These are phyloP conservation scores for Ceratocystis papillata DNA, from an alignment of 2,329 filamentous ascomycete species.

Conservation along the genomic window DNA sequence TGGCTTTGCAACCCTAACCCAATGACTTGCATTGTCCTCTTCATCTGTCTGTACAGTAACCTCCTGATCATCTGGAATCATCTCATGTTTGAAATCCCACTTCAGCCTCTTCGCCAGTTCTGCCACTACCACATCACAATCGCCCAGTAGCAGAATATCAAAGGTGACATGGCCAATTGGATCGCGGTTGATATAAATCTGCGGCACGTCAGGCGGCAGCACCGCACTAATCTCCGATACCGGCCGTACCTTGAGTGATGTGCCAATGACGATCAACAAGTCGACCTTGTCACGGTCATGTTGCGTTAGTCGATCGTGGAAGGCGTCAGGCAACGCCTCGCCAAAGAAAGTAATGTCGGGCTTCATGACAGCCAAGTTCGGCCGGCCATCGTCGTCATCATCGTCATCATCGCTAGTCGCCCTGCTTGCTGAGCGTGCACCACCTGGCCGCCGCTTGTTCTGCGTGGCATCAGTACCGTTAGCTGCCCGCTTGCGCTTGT, in stretches of 20 bases:
- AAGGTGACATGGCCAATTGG: conserved; percentile 85
- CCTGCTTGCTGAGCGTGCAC: conserved; percentile 29
- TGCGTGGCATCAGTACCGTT: conserved; percentile 31
- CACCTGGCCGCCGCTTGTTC: conserved; percentile 18
- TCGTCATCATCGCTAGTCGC: conserved; percentile 29
- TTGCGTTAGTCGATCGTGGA: conserved; percentile 68
- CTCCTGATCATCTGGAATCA: conserved; percentile 59
- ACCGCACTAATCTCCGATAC: conserved; percentile 84
- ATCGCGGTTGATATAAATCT: conserved; percentile 81
- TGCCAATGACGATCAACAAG: conserved; percentile 90
- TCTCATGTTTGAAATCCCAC: conserved; percentile 72
- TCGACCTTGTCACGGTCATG: conserved; percentile 73
- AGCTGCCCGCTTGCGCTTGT: conserved; percentile 35
- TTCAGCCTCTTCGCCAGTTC: conserved; percentile 73
- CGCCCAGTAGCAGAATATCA: conserved; percentile 89
- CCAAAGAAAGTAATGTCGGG: conserved; percentile 98
- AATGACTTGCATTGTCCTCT: conserved; percentile 33
- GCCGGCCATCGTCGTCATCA: conserved; percentile 40
- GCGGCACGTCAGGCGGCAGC: conserved; percentile 67
- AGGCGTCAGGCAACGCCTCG: conserved; percentile 74
- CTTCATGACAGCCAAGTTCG: conserved; percentile 73
- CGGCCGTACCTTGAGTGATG: conserved; percentile 87
- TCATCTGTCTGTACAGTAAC: conserved; percentile 46
- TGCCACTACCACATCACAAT: conserved; percentile 81
- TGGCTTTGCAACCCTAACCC: conserved; percentile 31